phyloP scores from a whole-genome alignment of 352 stramenopile species.

The Pythium grandisporangium region DNA sequence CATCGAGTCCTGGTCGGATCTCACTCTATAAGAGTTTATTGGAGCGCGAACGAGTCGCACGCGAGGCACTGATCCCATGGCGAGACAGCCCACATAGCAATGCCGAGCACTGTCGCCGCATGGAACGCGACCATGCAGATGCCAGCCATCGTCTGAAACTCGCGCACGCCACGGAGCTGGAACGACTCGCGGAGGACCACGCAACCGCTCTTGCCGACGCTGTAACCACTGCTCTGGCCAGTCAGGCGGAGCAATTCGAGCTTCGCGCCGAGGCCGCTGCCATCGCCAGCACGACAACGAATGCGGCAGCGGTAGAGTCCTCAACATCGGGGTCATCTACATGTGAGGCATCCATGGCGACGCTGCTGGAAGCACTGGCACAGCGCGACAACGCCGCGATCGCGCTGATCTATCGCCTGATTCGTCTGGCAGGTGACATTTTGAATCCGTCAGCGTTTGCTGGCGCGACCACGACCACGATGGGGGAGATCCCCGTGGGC shows the following conservation, averaged over 20 bases:
- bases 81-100: conserved; percentile 6
- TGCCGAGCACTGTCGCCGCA: conserved; percentile 1
- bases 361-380: conserved; percentile 40
- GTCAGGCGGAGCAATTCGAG: conserved; percentile 36
- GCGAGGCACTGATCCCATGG: conserved; percentile 3
- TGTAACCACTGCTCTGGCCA: conserved; percentile 18
- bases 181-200: conserved; percentile 2
- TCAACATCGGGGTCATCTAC: not conserved
- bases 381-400: conserved; percentile 52
- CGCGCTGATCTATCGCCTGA: conserved; percentile 56
- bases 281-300: not conserved
- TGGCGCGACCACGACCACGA: not conserved
- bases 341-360: conserved; percentile 6
- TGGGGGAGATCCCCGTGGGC: conserved; percentile 36
- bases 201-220: not conserved
- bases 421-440: conserved; percentile 55
- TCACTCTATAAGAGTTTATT: conserved; percentile 6
- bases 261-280: conserved; percentile 8
- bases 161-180: not conserved
- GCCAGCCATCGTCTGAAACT: no score
- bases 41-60: not conserved
- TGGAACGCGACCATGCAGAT: no score
- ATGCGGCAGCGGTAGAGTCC: not conserved
- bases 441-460: conserved; percentile 35
- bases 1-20: no score